Percentiles rank a stretch among this genome's conserved stretches.
These are phyloP conservation scores for Venturia nashicola DNA, from an alignment of 2,329 filamentous ascomycete species.

Conservation along the genomic window DNA sequence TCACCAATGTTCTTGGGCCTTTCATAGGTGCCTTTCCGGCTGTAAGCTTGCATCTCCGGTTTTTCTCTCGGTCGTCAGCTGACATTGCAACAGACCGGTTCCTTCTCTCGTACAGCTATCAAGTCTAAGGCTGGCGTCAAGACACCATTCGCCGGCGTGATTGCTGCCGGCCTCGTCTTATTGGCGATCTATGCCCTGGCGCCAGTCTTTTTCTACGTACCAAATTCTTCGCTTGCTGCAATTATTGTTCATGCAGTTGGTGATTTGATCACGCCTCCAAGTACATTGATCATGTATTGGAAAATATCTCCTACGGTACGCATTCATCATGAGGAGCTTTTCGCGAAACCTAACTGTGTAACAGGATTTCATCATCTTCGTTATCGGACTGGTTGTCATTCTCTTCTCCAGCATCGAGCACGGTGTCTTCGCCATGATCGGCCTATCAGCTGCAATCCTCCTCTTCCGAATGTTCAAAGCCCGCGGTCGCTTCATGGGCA, in stretches of 20 bases:
- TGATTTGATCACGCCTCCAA: conserved; percentile 69
- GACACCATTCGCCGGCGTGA: conserved; percentile 78
- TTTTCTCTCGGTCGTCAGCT: background rate
- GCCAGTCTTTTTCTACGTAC: conserved; percentile 87
- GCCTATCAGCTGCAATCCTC: background rate
- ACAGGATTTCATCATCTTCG: conserved; percentile 20
- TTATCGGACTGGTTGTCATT: background rate
- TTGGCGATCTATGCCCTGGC: conserved; percentile 82
- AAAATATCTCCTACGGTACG: conserved; percentile 46
- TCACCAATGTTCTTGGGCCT: conserved; percentile 78
- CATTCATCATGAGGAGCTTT: too few relatives aligned
- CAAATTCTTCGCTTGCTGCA: conserved; percentile 63
- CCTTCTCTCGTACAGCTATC: conserved; percentile 91
- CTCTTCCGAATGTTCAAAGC: conserved; percentile 5
- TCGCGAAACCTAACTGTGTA: background rate
- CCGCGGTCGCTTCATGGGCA: background rate
- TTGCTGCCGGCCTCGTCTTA: conserved; percentile 75
- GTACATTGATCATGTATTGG: conserved; percentile 40
- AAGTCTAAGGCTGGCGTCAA: conserved; percentile 92
- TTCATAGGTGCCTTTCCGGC: conserved; percentile 42
- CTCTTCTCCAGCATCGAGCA: background rate
- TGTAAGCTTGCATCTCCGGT: background rate
- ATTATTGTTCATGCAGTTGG: conserved; percentile 44
- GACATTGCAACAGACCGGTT: conserved; percentile 88
- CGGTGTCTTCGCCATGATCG: conserved; percentile 4